A percentile compares a stretch with the other conserved stretches of the same genome.
Evolutionary conservation across 2,329 filamentous ascomycete genomes (phyloP).

Genomic region (Emericellopsis cladophorae): DNA sequence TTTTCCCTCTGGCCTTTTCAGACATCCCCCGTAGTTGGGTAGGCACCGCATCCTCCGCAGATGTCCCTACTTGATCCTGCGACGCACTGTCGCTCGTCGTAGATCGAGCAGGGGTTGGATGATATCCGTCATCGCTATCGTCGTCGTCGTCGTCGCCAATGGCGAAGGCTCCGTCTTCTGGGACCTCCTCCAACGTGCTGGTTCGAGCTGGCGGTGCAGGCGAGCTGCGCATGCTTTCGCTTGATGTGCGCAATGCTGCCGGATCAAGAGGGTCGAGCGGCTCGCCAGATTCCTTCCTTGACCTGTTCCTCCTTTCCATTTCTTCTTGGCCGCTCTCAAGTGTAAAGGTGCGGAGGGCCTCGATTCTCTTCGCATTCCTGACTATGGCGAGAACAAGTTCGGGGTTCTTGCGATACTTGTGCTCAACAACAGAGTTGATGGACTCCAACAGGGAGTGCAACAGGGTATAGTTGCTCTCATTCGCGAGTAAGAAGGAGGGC

Average conservation of each 20-base stretch:
- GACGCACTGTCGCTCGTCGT: conserved; percentile 51
- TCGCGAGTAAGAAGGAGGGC: conserved; percentile 81
- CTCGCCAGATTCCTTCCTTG: conserved; percentile 49
- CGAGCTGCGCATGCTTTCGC: conserved; percentile 56
- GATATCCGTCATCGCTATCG: conserved; percentile 39
- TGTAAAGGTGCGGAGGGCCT: conserved; percentile 76
- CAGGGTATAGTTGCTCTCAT: conserved; percentile 78
- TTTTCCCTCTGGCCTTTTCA: conserved; percentile 91
- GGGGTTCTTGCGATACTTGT: conserved; percentile 72
- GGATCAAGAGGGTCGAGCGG: conserved; percentile 35
- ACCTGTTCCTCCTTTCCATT: conserved; percentile 66
- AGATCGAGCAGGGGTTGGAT: conserved; percentile 46
- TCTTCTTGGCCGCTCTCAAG: conserved; percentile 87
- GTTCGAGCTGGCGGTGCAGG: conserved; percentile 14
- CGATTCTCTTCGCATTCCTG: conserved; percentile 70
- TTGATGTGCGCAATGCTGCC: conserved; percentile 44
- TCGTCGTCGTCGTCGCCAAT: conserved; percentile 75
- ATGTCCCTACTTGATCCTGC: conserved; percentile 51
- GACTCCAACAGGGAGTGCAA: conserved; percentile 76
- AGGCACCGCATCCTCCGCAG: conserved; percentile 66
- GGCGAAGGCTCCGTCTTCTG: conserved; percentile 67
- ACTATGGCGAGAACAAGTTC: conserved; percentile 70
- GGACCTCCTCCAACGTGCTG: conserved; percentile 16
- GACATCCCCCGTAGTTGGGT: conserved; percentile 84
- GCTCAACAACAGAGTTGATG: conserved; percentile 80